phyloP scores from a whole-genome alignment of 2,329 filamentous ascomycete genomes.

The Trichoderma citrinoviride region DNA sequence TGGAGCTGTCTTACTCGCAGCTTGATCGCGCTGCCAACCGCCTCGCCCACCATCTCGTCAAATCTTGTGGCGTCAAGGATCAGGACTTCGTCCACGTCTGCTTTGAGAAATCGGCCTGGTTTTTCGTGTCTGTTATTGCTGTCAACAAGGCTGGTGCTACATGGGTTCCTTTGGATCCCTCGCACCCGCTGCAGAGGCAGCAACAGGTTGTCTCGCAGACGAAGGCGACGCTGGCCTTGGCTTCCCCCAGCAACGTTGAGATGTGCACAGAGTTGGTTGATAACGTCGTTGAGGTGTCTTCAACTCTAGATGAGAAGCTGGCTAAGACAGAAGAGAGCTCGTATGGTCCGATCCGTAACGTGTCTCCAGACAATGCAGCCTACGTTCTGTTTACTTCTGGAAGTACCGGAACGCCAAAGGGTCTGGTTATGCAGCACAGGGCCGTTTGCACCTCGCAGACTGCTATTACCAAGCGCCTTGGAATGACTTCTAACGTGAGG shows the following conservation, averaged over 20 bases:
- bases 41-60: slow-evolving; percentile 17
- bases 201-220: slow-evolving; percentile 22
- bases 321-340: neutral
- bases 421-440: slow-evolving; percentile 23
- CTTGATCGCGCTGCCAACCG: slow-evolving; percentile 15
- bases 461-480: neutral
- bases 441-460: slow-evolving; percentile 21
- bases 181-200: slow-evolving; percentile 22
- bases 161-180: slow-evolving; percentile 25
- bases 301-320: neutral
- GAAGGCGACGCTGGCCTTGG: slow-evolving; percentile 18
- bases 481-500: slow-evolving; percentile 7
- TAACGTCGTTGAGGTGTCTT: slow-evolving; percentile 19
- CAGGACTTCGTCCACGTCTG: slow-evolving; percentile 28
- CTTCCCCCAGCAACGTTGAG: slow-evolving; percentile 21
- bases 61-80: slow-evolving; percentile 1
- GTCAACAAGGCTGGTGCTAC: slow-evolving; percentile 26
- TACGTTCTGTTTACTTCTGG: slow-evolving; percentile 25
- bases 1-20: slow-evolving; percentile 14
- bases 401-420: slow-evolving; percentile 24
- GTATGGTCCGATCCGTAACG: neutral
- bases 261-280: slow-evolving; percentile 26
- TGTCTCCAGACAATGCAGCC: slow-evolving; percentile 21
- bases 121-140: slow-evolving; percentile 25
- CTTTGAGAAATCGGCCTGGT: slow-evolving; percentile 32